A percentile compares a stretch with the other conserved stretches of the same genome.
These are phyloP conservation scores for Diplosphaera chodatii DNA, from an alignment of 139 green algal species.

Conservation along the genomic window DNA sequence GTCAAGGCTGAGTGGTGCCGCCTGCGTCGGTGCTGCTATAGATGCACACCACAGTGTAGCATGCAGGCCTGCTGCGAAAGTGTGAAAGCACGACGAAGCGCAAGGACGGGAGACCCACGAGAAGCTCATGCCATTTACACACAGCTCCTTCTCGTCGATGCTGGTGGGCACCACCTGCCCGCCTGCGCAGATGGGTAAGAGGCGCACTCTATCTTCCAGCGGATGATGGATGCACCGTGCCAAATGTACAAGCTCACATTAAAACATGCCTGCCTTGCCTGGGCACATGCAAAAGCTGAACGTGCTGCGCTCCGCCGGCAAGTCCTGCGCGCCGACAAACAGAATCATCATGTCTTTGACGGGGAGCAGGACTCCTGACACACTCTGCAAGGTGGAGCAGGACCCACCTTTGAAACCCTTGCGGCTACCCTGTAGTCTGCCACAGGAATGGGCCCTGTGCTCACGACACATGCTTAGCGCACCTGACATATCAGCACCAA, in stretches of 20 bases:
- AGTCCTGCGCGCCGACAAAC: background rate
- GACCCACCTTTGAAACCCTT: slow-evolving; percentile 9
- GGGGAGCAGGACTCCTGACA: too few species aligned
- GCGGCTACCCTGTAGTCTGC: slow-evolving; percentile 70
- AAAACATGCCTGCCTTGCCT: slow-evolving; percentile 1
- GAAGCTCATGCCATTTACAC: slow-evolving; percentile 89
- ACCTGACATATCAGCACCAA: too few species aligned
- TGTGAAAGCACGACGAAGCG: too few species aligned
- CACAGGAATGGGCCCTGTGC: slow-evolving; percentile 56
- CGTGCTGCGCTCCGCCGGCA: background rate
- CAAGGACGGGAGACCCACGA: slow-evolving; percentile 18
- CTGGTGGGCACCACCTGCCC: slow-evolving; percentile 74
- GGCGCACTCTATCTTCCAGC: too few species aligned
- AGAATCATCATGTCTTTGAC: too few species aligned
- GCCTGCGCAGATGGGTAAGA: background rate
- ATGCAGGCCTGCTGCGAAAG: too few species aligned
- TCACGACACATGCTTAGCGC: background rate
- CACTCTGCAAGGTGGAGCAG: background rate
- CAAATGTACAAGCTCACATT: too few species aligned
- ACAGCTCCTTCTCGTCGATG: slow-evolving; percentile 59
- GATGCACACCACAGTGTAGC: too few species aligned
- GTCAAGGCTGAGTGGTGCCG: too few species aligned
- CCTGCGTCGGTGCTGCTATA: too few species aligned
- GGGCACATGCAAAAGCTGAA: slow-evolving; percentile 93
- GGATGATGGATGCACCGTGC: too few species aligned